Evolutionary conservation across 129 eudicot species (phyloP), one percentile per base, ranked within the genome.

Genomic region (Pulicaria dysenterica): DNA sequence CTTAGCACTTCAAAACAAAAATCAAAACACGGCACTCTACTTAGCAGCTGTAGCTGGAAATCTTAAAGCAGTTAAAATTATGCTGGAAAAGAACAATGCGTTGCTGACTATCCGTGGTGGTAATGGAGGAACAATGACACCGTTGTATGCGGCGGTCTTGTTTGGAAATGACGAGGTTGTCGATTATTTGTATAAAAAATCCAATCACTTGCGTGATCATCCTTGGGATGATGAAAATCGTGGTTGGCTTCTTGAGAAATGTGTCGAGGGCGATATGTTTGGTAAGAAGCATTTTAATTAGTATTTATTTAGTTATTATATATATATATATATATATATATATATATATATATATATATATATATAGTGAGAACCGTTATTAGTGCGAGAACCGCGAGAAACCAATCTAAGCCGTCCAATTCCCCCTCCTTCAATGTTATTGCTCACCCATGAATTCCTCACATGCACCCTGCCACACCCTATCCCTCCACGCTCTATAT

Each of bases 121-220:
- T n/a, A n/a, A n/a, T 41, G 24, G 50, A 9, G 69, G 56, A 4
- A 0, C 5, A 8, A 31, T 48, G 61, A 45, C 54, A 3, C 86
- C 83, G 8, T 50, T 83, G 3, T 24, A 50, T 36, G 60, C 57
- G 53, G 88, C 88, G 9, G 85, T 73, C 58, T 64, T 66, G 31
- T 61, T 44, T 55, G 85, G 88, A 11, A 63, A 83, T 12, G n/a
- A 46, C 7, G 82, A 80, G 1, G 75, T 80, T 68, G 88, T 80
- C 6, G 56, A 54, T 16, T 83, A 61, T 64, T 34, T 83, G 40
- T 83, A 47, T 13, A 5, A 38, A 7, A 11, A 19, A 2, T 64
- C 86, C 12, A 39, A 46, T 0, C 34, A 46, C 1, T 73, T 73
- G 60, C 8, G 19, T 7, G 58, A 65, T 37, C 58, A 46, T 5